A percentile compares a stretch with the other conserved stretches of the same genome.
Conservation (phyloP, 2,329 filamentous ascomycete genomes). For the Scedosporium aurantiacum region DNA sequence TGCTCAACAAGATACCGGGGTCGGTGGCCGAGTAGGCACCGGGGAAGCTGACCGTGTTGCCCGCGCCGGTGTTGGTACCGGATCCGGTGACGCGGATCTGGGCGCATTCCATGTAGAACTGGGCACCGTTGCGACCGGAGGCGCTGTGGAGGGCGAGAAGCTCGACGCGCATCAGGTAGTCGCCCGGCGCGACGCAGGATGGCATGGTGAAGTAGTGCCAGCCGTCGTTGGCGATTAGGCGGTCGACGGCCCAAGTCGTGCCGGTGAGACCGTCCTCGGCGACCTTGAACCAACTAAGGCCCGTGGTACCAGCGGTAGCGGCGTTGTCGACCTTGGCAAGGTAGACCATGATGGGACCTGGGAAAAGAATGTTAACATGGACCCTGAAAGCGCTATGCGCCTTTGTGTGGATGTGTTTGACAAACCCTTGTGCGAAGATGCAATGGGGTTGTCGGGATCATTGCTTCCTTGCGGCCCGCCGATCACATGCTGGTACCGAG, state of each 20-base stretch:
- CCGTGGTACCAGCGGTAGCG: constrained; percentile 23
- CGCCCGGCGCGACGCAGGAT: constrained; percentile 25
- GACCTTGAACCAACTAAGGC: constrained; percentile 41
- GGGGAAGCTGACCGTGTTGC: constrained; percentile 21
- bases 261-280: constrained; percentile 26
- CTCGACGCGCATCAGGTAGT: constrained; percentile 31
- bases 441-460: constrained; percentile 36
- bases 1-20: constrained; percentile 22
- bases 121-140: constrained; percentile 12
- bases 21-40: constrained; percentile 22
- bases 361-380: neutral
- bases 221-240: constrained; percentile 14
- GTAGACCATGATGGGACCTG: constrained; percentile 37
- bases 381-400: neutral
- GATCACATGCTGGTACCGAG: constrained; percentile 39
- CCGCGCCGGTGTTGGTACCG: constrained; percentile 12
- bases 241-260: constrained; percentile 19
- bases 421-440: constrained; percentile 33
- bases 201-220: constrained; percentile 27
- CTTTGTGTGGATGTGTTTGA: neutral
- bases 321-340: constrained; percentile 37
- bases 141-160: constrained; percentile 30
- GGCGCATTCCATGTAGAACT: constrained; percentile 17
- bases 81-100: constrained; percentile 17
- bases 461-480: constrained; percentile 32